Conservation (phyloP, 2,329 filamentous ascomycete species). For the Xylariaceae sp. region DNA sequence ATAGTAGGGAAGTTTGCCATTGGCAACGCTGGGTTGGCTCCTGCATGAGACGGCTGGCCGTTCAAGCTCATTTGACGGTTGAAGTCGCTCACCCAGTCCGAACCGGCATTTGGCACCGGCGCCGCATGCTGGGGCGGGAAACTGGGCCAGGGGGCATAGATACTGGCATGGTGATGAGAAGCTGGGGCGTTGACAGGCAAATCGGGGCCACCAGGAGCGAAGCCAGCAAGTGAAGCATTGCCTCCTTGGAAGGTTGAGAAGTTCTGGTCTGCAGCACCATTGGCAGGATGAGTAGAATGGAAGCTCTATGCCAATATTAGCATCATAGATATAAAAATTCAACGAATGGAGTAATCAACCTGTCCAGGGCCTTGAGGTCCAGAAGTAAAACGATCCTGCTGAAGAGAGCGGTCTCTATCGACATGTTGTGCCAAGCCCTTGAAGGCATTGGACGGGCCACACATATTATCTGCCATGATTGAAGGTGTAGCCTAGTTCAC, state of each 20-base stretch:
- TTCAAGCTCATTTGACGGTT: slow-evolving; percentile 50
- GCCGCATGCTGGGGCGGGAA: slow-evolving; percentile 16
- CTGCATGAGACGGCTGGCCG: neutral
- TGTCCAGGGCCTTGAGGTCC: slow-evolving; percentile 15
- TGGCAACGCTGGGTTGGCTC: neutral
- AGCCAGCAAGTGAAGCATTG: slow-evolving; percentile 14
- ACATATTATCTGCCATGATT: slow-evolving; percentile 52
- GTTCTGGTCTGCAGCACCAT: slow-evolving; percentile 12
- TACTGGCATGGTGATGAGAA: neutral
- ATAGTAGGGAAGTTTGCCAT: neutral
- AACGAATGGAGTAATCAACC: slow-evolving; percentile 19
- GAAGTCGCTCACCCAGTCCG: slow-evolving; percentile 46
- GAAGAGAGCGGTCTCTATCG: slow-evolving; percentile 68
- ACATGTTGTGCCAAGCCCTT: slow-evolving; percentile 74
- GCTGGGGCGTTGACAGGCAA: neutral
- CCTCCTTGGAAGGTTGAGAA: slow-evolving; percentile 23
- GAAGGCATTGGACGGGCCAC: slow-evolving; percentile 74
- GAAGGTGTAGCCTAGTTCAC: neutral
- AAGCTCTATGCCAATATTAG: slow-evolving; percentile 25
- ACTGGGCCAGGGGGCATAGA: slow-evolving; percentile 4
- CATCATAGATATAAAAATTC: neutral
- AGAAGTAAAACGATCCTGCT: slow-evolving; percentile 66
- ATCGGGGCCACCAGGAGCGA: neutral
- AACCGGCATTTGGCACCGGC: slow-evolving; percentile 17
- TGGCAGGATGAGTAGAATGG: slow-evolving; percentile 17